Percentiles rank a stretch among this genome's conserved stretches.
These are phyloP conservation scores for Diplodia mutila DNA, from an alignment of 2,329 filamentous ascomycete genomes.

Conservation along the genomic window DNA sequence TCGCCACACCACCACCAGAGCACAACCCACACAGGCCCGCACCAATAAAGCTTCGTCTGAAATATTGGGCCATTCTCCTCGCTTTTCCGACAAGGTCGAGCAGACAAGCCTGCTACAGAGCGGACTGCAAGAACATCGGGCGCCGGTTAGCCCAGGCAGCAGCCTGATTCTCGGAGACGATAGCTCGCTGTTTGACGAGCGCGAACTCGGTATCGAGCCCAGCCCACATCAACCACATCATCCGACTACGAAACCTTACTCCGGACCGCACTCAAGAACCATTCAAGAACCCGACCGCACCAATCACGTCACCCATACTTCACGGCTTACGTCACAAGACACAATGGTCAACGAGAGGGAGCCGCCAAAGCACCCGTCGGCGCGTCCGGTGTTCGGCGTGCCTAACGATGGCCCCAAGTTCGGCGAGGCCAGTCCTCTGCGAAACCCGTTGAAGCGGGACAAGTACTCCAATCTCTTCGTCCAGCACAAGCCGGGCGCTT, in stretches of 20 bases:
- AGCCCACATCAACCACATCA: neutral
- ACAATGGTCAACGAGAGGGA: conserved; percentile 59
- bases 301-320: neutral
- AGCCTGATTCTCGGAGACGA: conserved; percentile 28
- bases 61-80: too few species aligned
- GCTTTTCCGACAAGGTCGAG: neutral
- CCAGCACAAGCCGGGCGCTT: conserved; percentile 53
- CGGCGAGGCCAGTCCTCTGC: conserved; percentile 61
- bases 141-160: conserved; percentile 14
- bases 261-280: neutral
- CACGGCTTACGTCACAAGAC: conserved; percentile 12
- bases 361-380: conserved; percentile 36
- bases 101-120: neutral
- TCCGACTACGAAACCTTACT: too few species aligned
- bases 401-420: conserved; percentile 46
- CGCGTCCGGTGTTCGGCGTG: conserved; percentile 3
- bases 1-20: neutral
- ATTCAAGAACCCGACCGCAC: neutral
- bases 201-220: neutral
- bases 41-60: neutral
- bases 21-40: neutral
- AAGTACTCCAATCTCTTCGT: conserved; percentile 48
- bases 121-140: neutral
- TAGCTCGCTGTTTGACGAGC: conserved; percentile 43
- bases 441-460: conserved; percentile 50